A percentile compares a stretch with the other conserved stretches of the same genome.
phyloP scores from a whole-genome alignment of 164 flowering plant species.

The Hamamelis virginiana region DNA sequence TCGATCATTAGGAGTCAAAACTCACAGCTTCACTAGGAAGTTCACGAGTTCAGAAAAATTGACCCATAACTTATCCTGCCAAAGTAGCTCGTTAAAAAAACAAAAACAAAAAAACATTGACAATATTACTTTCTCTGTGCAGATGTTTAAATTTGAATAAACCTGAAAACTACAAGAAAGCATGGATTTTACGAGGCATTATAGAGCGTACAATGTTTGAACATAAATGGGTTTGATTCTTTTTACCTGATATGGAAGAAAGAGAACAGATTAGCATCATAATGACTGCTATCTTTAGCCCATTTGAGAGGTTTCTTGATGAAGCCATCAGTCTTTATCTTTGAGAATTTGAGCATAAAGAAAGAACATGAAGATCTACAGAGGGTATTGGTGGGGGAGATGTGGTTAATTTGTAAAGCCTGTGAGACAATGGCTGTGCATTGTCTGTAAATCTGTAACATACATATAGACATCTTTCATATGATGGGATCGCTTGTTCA shows the following conservation, averaged over 20 bases:
- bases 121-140: no score
- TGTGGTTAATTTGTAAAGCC: not conserved
- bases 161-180: no score
- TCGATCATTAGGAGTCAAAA: no score
- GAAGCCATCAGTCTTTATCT: slow-evolving; percentile 20
- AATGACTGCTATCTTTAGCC: slow-evolving; percentile 6
- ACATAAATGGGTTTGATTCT: not conserved
- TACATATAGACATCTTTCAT: not conserved
- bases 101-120: no score
- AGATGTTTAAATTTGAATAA: no score
- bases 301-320: not conserved
- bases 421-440: not conserved
- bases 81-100: no score
- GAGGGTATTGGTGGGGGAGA: not conserved
- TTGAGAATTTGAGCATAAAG: not conserved
- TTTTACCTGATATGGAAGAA: slow-evolving; percentile 25
- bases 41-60: no score
- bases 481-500: not conserved
- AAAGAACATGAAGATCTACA: not conserved
- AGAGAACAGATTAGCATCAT: slow-evolving; percentile 13
- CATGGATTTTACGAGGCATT: no score
- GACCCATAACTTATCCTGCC: no score
- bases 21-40: no score
- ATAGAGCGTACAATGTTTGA: no score
- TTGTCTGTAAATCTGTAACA: not conserved